Base-by-base conservation (phyloP, 2,329 filamentous ascomycete species). In the Aspergillus sp. region DNA sequence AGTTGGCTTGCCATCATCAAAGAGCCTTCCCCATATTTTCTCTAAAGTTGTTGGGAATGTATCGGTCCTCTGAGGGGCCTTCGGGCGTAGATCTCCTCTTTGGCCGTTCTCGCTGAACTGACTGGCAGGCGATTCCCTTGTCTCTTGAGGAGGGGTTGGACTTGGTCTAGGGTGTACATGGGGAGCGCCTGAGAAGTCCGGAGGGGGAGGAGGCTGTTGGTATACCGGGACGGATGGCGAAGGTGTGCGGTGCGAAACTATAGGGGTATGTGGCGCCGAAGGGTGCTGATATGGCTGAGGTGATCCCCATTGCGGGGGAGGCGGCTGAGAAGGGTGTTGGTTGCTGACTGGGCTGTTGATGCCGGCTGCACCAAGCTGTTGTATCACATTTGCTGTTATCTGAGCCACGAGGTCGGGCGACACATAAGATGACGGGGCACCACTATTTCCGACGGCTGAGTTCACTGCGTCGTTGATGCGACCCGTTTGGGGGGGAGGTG, bases 21-120 rank as follows among this genome's bases (percentile, higher is more conserved):
- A 96, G 3, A 96, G 73, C 9, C 80, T 80, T 5, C 90, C 89
- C 91, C 91, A 96, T 68, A 87, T 87, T 68, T 83, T 84, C 70
- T 93, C 89, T 27, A 89, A 73, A 2, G 83, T 83, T 1, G 83
- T 86, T 60, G 74, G 73, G 12, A 70, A 68, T 0, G 76, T 79
- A 20, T 73, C 70, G 44, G 75, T 70, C 27, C 77, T 71, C 15
- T 68, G 67, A 9, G 74, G 68, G 8, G 75, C 70, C 54, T 68
- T 75, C 3, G 77, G 76, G 17, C 77, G 69, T 24, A 61, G 45
- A 9, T 75, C 66, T 20, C 57, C 33, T 64, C 59, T 73, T 54
- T 63, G 70, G 58, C 50, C 68, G 61, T 51, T 69, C 33, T 74
- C 74, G 49, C 71, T 73, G 4, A 65, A 58, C 39, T 74, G 71